Conservation (phyloP, 305 asterid genomes). For the Fraxinus latifolia region DNA sequence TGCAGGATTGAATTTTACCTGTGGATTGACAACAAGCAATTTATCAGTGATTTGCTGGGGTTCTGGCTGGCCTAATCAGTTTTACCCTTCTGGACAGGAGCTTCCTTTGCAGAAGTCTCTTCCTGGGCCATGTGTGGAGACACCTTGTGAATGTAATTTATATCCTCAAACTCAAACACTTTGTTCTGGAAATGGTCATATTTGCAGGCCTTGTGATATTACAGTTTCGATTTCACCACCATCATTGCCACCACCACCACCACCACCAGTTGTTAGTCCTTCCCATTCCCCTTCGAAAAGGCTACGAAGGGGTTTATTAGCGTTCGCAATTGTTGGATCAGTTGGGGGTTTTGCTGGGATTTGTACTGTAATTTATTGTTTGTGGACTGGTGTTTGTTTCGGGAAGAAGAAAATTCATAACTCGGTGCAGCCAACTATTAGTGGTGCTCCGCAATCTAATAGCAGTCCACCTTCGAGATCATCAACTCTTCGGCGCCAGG, state of each 20-base stretch:
- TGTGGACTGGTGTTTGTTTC: constrained; percentile 72
- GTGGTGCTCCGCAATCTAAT: constrained; percentile 31
- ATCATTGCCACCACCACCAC: constrained; percentile 25
- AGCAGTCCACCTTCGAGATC: constrained; percentile 73
- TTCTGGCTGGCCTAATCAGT: constrained; percentile 47
- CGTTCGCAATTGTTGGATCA: constrained; percentile 74
- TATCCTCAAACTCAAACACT: constrained; percentile 68
- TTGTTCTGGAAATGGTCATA: constrained; percentile 69
- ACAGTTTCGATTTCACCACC: constrained; percentile 25
- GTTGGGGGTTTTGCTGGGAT: constrained; percentile 72
- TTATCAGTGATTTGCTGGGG: constrained; percentile 92
- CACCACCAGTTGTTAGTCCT: constrained; percentile 14
- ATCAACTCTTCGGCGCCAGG: constrained; percentile 77
- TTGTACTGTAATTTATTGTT: constrained; percentile 60
- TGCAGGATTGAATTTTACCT: constrained; percentile 71
- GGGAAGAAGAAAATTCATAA: constrained; percentile 87
- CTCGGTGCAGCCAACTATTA: constrained; percentile 86
- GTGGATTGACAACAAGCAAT: constrained; percentile 69
- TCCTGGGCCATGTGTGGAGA: constrained; percentile 69
- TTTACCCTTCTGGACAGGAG: constrained; percentile 32
- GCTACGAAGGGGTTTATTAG: constrained; percentile 58
- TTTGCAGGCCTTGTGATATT: constrained; percentile 72
- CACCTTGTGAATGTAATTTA: constrained; percentile 54
- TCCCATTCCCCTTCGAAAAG: constrained; percentile 29
- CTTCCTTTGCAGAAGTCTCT: constrained; percentile 57